These are phyloP conservation scores for Amniculicola lignicola DNA, from an alignment of 495 filamentous ascomycete genomes.

Conservation along the genomic window DNA sequence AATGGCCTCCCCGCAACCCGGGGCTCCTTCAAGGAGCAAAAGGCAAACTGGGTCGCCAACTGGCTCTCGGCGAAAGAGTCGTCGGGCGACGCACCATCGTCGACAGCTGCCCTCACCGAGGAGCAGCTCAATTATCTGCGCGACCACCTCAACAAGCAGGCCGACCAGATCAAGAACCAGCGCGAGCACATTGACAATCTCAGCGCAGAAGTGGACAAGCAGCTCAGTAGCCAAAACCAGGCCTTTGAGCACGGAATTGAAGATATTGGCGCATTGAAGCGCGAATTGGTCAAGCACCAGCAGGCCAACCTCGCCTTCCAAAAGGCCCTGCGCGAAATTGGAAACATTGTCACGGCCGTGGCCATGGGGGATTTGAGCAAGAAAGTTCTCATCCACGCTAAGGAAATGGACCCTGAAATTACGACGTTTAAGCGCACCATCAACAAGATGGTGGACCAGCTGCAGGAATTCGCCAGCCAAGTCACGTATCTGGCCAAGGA, in stretches of 20 bases:
- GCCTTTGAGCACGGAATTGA: conserved; percentile 46
- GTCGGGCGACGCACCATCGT: conserved; percentile 33
- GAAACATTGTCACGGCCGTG: conserved; percentile 92
- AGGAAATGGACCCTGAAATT: conserved; percentile 99
- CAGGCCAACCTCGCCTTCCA: conserved; percentile 99
- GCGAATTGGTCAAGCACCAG: conserved; percentile 92
- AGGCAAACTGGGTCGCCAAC: conserved; percentile 42
- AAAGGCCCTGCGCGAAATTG: conserved; percentile 94
- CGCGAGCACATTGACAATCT: conserved; percentile 53
- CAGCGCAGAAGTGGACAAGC: conserved; percentile 43
- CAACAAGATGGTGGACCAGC: conserved; percentile 99
- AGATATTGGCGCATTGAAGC: conserved; percentile 69
- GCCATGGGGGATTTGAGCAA: conserved; percentile 95
- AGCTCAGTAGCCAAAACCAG: conserved; percentile 56
- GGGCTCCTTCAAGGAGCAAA: conserved; percentile 31
- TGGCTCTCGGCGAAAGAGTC: conserved; percentile 38
- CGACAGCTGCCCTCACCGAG: conserved; percentile 40
- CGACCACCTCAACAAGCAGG: conserved; percentile 51
- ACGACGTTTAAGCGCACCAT: conserved; percentile 97
- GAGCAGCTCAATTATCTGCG: conserved; percentile 49
- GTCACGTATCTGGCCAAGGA: conserved; percentile 95
- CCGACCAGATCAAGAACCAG: conserved; percentile 56
- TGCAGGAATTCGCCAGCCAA: conserved; percentile 95
- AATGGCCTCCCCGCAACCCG: conserved; percentile 25
- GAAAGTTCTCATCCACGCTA: conserved; percentile 92